Evolutionary conservation across 306 rosid species (phyloP), one percentile per base, ranked within the genome.

Genomic region (Ammopiptanthus mongolicus): DNA sequence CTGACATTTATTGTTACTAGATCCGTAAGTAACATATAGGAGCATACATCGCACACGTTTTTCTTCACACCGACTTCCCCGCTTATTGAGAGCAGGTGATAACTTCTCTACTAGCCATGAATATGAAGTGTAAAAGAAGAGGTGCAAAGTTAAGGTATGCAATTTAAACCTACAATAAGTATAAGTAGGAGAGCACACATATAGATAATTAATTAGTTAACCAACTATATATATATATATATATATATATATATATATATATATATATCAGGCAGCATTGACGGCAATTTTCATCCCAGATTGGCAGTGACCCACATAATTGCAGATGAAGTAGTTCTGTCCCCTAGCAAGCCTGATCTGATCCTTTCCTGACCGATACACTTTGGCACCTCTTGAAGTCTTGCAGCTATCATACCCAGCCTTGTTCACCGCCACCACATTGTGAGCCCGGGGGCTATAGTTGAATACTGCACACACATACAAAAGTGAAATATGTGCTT

Each of bases 321-420:
- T 91, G 88, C 96, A 91, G 73, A 91, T 87, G 84, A 91, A 91
- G 71, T 51, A 87, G 79, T 85, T 88, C 31, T 65, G 84, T 14
- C 96, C 96, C 62, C 22, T 87, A 0, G 17, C 81, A 6, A 91
- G 91, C 67, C 47, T 85, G 78, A 91, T 80, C 66, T 63, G 87
- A 69, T 91, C 96, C 13, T 37, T 87, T 19, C 96, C 96, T 1
- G 86, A 78, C 0, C 17, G 21, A 18, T 5, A 88, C 21, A 88
- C 82, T 61, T 66, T 76, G 8, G 91, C 47, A 14, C 87, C 84
- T 46, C 3, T 44, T 23, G 91, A 91, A 4, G 86, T 66, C 22
- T 1, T 75, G 83, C 97, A 91, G 5, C 8, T 11, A 8, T 60
- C 18, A 34, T 87, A 91, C 1, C 91, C 90, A 1, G 1, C 80